Conservation (phyloP, 2,329 filamentous ascomycete species). For the Fusarium armeniacum region DNA sequence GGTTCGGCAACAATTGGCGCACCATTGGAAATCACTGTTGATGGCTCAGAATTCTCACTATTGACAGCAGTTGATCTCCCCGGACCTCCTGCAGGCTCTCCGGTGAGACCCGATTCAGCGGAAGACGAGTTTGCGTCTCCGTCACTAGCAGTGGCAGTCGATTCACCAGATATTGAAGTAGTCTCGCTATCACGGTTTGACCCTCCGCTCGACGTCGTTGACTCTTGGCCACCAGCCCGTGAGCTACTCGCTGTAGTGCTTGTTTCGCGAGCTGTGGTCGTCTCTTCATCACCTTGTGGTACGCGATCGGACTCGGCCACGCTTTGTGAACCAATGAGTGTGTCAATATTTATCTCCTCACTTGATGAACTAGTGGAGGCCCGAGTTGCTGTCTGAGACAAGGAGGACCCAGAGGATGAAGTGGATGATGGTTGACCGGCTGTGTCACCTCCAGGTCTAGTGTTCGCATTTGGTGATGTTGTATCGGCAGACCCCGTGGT, state of each 20-base stretch:
- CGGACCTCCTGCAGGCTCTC: conserved; percentile 3
- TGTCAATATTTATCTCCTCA: not conserved
- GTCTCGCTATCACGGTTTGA: not conserved
- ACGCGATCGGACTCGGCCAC: conserved; percentile 16
- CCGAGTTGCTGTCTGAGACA: not conserved
- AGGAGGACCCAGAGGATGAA: not conserved
- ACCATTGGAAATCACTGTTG: not conserved
- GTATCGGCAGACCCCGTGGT: not conserved
- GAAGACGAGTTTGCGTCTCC: not conserved
- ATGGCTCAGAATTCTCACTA: not conserved
- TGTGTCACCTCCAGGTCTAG: not conserved
- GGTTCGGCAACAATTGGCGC: not conserved
- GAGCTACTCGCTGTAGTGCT: too few relatives aligned
- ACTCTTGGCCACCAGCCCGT: accelerated
- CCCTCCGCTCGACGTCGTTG: not conserved
- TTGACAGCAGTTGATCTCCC: not conserved
- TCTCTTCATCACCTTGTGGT: not conserved
- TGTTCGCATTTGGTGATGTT: not conserved
- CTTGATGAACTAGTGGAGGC: not conserved
- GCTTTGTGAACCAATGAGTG: conserved; percentile 11
- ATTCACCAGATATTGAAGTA: not conserved
- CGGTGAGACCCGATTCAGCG: not conserved
- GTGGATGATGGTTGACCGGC: not conserved
- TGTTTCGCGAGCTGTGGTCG: not conserved
- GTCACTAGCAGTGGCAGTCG: not conserved